Evolutionary conservation across 257 asterid genomes (phyloP).

Genomic region (Nyctanthes arbortristis): DNA sequence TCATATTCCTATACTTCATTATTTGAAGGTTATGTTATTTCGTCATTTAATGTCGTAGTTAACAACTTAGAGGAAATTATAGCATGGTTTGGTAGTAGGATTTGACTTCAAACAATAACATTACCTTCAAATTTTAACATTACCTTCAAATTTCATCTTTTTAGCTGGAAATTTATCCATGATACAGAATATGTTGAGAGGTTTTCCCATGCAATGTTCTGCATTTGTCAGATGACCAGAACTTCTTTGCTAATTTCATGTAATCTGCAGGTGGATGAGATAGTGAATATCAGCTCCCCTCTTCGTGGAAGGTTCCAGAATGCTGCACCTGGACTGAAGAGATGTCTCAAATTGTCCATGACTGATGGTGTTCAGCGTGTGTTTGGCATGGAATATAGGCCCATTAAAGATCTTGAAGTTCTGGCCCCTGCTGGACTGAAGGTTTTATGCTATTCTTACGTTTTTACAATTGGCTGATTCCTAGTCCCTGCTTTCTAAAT

Average conservation of each 20-base stretch:
- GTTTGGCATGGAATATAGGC: constrained; percentile 96
- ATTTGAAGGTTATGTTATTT: neutral
- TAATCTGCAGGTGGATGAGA: constrained; percentile 79
- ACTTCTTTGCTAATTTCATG: constrained; percentile 15
- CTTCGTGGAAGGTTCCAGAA: constrained; percentile 81
- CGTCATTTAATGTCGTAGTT: constrained; percentile 3
- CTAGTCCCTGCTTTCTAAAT: constrained; percentile 19
- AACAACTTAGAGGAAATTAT: constrained; percentile 2
- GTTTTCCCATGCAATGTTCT: neutral
- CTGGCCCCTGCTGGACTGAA: constrained; percentile 80
- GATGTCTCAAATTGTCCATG: constrained; percentile 93
- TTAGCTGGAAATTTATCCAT: neutral
- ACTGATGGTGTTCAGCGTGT: constrained; percentile 93
- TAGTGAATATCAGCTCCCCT: constrained; percentile 80
- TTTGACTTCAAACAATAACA: neutral
- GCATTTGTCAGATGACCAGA: constrained; percentile 11
- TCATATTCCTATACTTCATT: neutral
- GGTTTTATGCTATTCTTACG: constrained; percentile 39
- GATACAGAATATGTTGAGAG: neutral
- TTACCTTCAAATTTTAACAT: neutral
- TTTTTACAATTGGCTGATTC: constrained; percentile 10
- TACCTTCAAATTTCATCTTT: neutral
- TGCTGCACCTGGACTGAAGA: constrained; percentile 70
- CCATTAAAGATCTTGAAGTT: constrained; percentile 74
- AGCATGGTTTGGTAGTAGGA: neutral